phyloP scores from a whole-genome alignment of 495 filamentous ascomycete genomes.

The Acidomyces sp. region DNA sequence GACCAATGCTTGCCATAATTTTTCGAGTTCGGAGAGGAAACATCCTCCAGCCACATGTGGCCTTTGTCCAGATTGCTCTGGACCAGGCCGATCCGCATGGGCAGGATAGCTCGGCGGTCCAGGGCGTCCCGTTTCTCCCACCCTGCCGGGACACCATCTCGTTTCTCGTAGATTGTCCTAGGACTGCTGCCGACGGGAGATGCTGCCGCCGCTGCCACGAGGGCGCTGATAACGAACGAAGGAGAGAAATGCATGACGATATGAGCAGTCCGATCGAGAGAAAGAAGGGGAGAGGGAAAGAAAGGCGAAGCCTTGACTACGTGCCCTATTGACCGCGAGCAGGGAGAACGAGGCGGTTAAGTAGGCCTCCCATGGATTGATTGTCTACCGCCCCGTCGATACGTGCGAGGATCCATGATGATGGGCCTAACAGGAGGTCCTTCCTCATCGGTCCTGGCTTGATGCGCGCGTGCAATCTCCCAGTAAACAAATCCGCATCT shows the following conservation, averaged over 20 bases:
- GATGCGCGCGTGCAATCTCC: no score
- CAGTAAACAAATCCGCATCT: no score
- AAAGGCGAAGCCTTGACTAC: no score
- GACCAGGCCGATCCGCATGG: slow-evolving; percentile 13
- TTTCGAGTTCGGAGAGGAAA: slow-evolving; percentile 16
- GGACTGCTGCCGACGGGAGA: background rate
- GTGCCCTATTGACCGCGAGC: no score
- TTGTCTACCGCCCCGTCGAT: no score
- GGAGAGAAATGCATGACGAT: slow-evolving; percentile 6
- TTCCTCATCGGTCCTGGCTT: no score
- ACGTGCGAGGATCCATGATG: no score
- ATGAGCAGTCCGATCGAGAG: no score
- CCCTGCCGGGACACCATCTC: slow-evolving; percentile 1
- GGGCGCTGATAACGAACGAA: background rate
- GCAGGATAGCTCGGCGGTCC: slow-evolving; percentile 9
- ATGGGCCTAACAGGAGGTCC: no score
- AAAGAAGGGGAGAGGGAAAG: no score
- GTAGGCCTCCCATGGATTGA: no score
- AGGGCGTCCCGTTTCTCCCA: slow-evolving; percentile 12
- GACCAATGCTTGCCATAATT: slow-evolving; percentile 24
- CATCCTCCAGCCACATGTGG: slow-evolving; percentile 10
- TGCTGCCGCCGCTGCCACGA: background rate
- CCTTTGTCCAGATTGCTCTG: slow-evolving; percentile 19
- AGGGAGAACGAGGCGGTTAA: no score
- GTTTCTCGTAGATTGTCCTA: slow-evolving; percentile 10